Evolutionary conservation across 2,329 filamentous ascomycete genomes (phyloP).

Genomic region (Incumbomyces delicatus): DNA sequence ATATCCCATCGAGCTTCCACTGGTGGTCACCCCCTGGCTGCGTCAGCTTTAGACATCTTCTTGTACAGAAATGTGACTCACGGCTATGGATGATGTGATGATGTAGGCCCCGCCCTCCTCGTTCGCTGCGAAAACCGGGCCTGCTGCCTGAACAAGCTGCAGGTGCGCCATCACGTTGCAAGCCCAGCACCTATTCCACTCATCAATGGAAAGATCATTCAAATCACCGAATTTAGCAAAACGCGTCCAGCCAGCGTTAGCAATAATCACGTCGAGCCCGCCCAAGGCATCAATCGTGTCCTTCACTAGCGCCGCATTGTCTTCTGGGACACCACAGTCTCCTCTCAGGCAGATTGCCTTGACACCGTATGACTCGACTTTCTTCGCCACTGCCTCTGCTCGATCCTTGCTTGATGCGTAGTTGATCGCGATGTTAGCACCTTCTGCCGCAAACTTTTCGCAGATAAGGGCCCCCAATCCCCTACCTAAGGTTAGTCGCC

Average conservation of each 20-base stretch:
- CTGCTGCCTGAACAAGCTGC: conserved; percentile 47
- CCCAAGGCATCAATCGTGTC: conserved; percentile 53
- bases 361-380: conserved; percentile 45
- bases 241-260: conserved; percentile 61
- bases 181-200: conserved; percentile 58
- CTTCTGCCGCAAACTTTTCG: conserved; percentile 57
- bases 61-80: conserved; percentile 22
- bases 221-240: conserved; percentile 49
- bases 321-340: conserved; percentile 52
- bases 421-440: conserved; percentile 63
- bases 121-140: conserved; percentile 51
- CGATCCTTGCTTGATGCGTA: conserved; percentile 54
- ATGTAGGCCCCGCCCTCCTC: conserved; percentile 54
- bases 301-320: conserved; percentile 50
- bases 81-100: conserved; percentile 54
- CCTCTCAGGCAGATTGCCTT: conserved; percentile 52
- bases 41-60: neutral
- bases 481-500: conserved; percentile 29
- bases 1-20: conserved; percentile 59
- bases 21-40: conserved; percentile 45
- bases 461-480: conserved; percentile 63
- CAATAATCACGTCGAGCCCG: conserved; percentile 66
- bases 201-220: conserved; percentile 48
- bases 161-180: conserved; percentile 51
- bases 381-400: conserved; percentile 49